Percentiles rank a stretch among this genome's conserved stretches.
Evolutionary conservation across 2,329 filamentous ascomycete species (phyloP).

Genomic region (Fusarium staphyleae): DNA sequence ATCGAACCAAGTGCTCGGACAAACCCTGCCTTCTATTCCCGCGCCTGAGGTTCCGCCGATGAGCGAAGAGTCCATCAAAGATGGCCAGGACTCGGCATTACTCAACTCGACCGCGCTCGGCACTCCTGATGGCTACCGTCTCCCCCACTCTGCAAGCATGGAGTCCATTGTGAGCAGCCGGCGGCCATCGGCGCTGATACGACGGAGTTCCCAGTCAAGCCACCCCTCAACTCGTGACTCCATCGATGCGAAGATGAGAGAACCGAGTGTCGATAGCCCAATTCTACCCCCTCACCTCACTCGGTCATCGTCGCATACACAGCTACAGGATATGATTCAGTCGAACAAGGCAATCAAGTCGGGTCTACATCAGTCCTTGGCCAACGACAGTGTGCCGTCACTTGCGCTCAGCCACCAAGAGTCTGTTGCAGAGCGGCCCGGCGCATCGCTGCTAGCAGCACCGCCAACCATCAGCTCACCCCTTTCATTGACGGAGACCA

Average conservation of each 20-base stretch:
- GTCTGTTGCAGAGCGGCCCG: constrained; percentile 50
- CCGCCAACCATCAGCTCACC: constrained; percentile 41
- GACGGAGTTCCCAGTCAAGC: constrained; percentile 58
- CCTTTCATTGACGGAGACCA: constrained; percentile 44
- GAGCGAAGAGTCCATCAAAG: constrained; percentile 44
- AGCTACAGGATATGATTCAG: constrained; percentile 66
- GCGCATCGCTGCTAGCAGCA: constrained; percentile 40
- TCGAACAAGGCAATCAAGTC: constrained; percentile 66
- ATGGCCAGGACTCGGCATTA: constrained; percentile 49
- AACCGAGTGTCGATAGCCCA: constrained; percentile 64
- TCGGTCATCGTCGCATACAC: constrained; percentile 59
- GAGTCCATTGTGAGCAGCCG: constrained; percentile 52
- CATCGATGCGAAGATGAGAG: constrained; percentile 45
- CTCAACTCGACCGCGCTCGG: constrained; percentile 48
- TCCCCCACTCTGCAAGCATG: constrained; percentile 59
- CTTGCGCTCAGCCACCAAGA: constrained; percentile 60
- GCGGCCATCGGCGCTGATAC: constrained; percentile 48
- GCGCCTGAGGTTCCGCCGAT: constrained; percentile 31
- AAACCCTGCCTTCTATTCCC: constrained; percentile 34
- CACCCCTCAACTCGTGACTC: constrained; percentile 56
- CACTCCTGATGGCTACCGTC: constrained; percentile 57
- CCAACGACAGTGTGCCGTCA: constrained; percentile 66
- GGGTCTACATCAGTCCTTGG: constrained; percentile 60
- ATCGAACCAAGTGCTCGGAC: constrained; percentile 36
- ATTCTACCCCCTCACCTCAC: constrained; percentile 61